Base-by-base conservation (phyloP, 2,329 filamentous ascomycete species). In the Apiospora malaysiana region DNA sequence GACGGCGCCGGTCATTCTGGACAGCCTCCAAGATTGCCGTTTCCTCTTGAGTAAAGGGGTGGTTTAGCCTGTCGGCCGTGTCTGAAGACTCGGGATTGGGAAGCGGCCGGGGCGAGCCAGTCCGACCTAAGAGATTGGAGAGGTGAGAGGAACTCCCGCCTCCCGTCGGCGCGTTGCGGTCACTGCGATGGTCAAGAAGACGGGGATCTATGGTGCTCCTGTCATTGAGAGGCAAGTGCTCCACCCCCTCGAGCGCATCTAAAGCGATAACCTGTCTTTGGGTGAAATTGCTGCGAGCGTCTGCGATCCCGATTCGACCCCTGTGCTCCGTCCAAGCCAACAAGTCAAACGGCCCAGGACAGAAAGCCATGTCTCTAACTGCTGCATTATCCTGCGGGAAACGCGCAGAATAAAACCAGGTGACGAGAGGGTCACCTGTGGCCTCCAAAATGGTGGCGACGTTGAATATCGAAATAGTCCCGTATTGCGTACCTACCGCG, bases 321-420 rank as follows among this genome's bases (percentile, higher is more conserved):
- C 93, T 91, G 76, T 97, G 93, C 81, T 99, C 96, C 10, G 94
- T 93, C 95, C 96, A 98, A 8, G 97, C 93, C 51, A 99, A 84
- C 23, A 99, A 88, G 78, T 98, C 95, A 85, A 92, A 95, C 0
- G 95, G 94, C 1, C 93, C 93, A 0, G 95, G 95, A 5, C 93
- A 94, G 79, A 99, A 99, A 1, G 92, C 88, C 93, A 98, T 97
- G 72, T 94, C 94, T 73, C 96, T 89, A 69, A 98, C 91, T 43
- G 95, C 94, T 59, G 95, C 95, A 25, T 88, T 86, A 27, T 89
- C 87, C n/a, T 85, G 87, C 72, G 89, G 87, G 0, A 93, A 89
- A 72, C 94, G 87, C 0, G 94, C 95, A 21, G 94, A 95, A 71
- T 89, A 88, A 77, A 98, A 94, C 10, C 91, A 88, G 27, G 91